Evolutionary conservation across 768 basidiomycete species (phyloP).

Genomic region (Calocybe cyanea): DNA sequence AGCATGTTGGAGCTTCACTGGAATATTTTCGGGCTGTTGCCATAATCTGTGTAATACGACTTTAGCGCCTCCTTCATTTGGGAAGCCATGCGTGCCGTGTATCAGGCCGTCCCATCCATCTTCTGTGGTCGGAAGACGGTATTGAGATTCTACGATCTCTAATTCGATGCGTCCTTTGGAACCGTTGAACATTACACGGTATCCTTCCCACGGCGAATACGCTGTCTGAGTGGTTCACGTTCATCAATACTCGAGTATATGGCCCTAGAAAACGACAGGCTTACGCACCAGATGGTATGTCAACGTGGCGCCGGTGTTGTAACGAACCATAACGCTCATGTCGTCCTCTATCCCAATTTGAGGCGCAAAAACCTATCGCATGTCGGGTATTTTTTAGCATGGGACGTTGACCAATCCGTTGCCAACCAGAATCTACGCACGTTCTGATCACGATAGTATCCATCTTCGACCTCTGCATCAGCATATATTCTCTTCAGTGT

Average conservation of each 20-base stretch:
- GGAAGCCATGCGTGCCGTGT: slow-evolving; percentile 32
- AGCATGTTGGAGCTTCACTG: slow-evolving; percentile 36
- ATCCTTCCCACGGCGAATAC: slow-evolving; percentile 44
- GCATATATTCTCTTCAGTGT: slow-evolving; percentile 41
- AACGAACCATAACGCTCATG: slow-evolving; percentile 45
- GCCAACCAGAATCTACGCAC: no score
- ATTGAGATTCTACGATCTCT: slow-evolving; percentile 43
- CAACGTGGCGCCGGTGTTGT: slow-evolving; percentile 43
- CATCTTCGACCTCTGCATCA: slow-evolving; percentile 44
- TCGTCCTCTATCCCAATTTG: slow-evolving; percentile 42
- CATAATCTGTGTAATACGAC: slow-evolving; percentile 43
- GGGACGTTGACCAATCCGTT: no score
- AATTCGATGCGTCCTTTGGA: slow-evolving; percentile 48
- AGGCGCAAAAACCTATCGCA: no score
- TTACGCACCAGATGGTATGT: slow-evolving; percentile 43
- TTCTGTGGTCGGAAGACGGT: slow-evolving; percentile 25
- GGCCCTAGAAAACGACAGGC: background rate
- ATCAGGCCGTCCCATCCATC: slow-evolving; percentile 24
- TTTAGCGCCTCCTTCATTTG: slow-evolving; percentile 38
- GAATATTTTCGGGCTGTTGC: slow-evolving; percentile 37
- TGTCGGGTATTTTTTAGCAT: no score
- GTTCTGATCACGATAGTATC: slow-evolving; percentile 47
- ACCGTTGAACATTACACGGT: slow-evolving; percentile 51
- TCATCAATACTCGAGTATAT: background rate
- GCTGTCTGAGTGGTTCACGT: slow-evolving; percentile 26